Conservation (phyloP, 768 basidiomycete species). For the Boletus coccyginus region DNA sequence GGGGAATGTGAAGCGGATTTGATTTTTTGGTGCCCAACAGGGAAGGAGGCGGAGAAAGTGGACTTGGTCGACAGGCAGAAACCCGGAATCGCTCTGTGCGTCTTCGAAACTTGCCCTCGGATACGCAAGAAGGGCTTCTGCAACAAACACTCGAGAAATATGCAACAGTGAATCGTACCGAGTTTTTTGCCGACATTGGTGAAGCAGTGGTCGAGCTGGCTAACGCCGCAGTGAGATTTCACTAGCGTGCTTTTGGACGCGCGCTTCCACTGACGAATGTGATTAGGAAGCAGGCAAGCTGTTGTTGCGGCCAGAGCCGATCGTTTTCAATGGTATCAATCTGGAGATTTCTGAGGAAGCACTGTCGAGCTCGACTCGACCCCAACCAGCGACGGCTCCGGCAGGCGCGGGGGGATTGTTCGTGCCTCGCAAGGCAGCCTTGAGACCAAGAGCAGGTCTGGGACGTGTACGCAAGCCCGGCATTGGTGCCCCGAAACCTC, state of each 20-base stretch:
- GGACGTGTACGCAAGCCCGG: constrained; percentile 51
- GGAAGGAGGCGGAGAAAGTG: constrained; percentile 48
- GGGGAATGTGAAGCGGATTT: not conserved
- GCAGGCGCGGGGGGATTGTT: constrained; percentile 51
- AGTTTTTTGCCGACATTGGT: constrained; percentile 60
- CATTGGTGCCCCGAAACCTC: constrained; percentile 16
- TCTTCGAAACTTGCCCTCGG: constrained; percentile 68
- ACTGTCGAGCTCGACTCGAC: constrained; percentile 17
- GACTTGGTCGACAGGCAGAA: constrained; percentile 55
- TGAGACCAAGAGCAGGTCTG: constrained; percentile 70
- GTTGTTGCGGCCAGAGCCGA: constrained; percentile 65
- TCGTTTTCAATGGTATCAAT: constrained; percentile 62
- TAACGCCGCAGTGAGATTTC: constrained; percentile 54
- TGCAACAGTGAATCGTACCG: constrained; percentile 65
- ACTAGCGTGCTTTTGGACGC: not conserved
- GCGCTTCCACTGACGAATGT: not conserved
- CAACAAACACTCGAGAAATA: constrained; percentile 88
- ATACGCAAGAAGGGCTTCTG: constrained; percentile 84
- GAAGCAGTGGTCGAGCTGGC: constrained; percentile 68
- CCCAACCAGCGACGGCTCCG: constrained; percentile 33
- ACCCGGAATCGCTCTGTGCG: constrained; percentile 69
- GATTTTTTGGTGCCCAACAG: constrained; percentile 24
- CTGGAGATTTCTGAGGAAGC: constrained; percentile 61
- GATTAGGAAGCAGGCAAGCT: constrained; percentile 80
- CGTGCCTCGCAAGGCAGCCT: constrained; percentile 61